Base-by-base conservation (phyloP, 1,284 basidiomycete genomes). In the Heterobasidion irregulare region DNA sequence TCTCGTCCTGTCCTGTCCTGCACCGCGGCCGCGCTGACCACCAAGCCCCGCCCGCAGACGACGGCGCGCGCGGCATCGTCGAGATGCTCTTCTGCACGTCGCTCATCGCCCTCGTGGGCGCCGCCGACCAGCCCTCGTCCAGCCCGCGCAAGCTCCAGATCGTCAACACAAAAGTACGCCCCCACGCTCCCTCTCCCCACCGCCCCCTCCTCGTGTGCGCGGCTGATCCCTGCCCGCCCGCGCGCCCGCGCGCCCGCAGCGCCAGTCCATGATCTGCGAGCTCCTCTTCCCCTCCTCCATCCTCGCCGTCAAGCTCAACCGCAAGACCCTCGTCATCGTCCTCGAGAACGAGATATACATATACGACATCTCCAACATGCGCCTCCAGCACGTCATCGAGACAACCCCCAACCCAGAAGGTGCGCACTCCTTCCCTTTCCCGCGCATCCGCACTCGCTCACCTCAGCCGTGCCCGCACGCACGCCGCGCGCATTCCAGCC, bases 41-140 rank as follows among this genome's bases (percentile, higher is more conserved):
- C 26, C 26, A 26, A 26, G 3, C 1, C 26, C 5, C 26, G 26
- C 35, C 43, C 12, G 35, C 58, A 90, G 94, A 89, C 65, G 93
- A 97, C 61, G 94, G 94, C 2, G 92, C 96, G 0, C 84, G 90
- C 13, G 94, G 93, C 32, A 95, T 97, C 59, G 95, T 98, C 10
- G 96, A 99, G 72, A 99, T 99, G 96, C 79, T 99, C 57, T 99
- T 99, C 75, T 98, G 94, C 73, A 99, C 97, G 3, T 97, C 94
- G 8, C 81, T 99, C 58, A 94, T 99, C 53, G 96, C 96, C 0
- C 79, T 99, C 41, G 96, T 99, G 33, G 95, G 96, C 10, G 93
- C 93, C 0, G 92, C 92, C 8, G 94, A 98, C 72, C 86, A 89
- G 53, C 88, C 89, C 12, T 83, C 87, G 57, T 90, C 89, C 38